Evolutionary conservation across 2,329 filamentous ascomycete genomes (phyloP), one percentile per base, ranked within the genome.

Genomic region (Xylariaceae sp.): DNA sequence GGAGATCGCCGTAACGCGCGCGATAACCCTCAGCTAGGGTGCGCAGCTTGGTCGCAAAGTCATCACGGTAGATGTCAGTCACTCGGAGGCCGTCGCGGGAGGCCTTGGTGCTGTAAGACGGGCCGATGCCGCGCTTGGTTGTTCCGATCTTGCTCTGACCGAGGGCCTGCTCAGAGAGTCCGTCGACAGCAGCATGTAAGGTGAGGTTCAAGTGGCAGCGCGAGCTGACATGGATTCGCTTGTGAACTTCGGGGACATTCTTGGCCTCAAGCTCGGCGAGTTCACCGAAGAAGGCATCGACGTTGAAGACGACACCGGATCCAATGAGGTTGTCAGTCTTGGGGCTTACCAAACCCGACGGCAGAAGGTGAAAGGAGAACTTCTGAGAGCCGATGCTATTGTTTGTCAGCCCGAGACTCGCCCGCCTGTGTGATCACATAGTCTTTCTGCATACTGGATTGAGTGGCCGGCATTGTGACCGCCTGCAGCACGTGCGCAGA

Each of bases 261-360:
- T 88, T 83, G 57, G 77, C 78, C 66, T 88, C 80, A 30, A 88
- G 73, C 13, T 77, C 80, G 60, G 80, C 75, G 51, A 89, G 76
- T 72, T 89, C 86, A 65, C 82, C 80, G 78, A 88, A 88, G 77
- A 88, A 87, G 56, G 78, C 78, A 17, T 84, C 83, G 68, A 73
- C 68, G 52, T 73, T 69, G 42, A 72, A 68, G 51, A 57, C 83
- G 47, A 83, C 81, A 51, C 80, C 87, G 53, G 86, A 87, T 61
- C 88, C 89, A 71, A 92, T 88, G 59, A 92, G 77, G 76, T 92
- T 92, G 67, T 84, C 80, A 72, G 83, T 89, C 49, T 77, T 77
- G 5, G 88, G 86, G 71, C 88, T 89, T 65, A 92, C 79, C 62
- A 92, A 81, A 61, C 89, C 89, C 58, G 84, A 88, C 23, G 86